Percentiles rank a stretch among this genome's conserved stretches.
These are phyloP conservation scores for Globisporangium sylvaticum DNA, from an alignment of 352 stramenopile genomes.

Conservation along the genomic window DNA sequence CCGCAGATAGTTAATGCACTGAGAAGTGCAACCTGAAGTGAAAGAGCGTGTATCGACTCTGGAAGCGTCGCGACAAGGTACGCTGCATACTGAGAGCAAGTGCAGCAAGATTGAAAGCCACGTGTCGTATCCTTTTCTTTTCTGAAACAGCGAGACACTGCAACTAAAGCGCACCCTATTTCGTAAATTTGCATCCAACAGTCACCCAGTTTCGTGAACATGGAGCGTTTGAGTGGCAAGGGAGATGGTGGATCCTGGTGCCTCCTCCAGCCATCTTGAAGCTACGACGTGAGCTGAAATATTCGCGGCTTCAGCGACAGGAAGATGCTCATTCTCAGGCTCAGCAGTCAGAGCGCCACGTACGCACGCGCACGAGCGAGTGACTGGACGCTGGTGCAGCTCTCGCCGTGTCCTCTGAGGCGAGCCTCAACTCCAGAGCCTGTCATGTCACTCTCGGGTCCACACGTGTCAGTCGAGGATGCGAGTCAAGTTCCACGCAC, in stretches of 20 bases:
- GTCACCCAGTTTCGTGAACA: background rate
- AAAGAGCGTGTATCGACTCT: background rate
- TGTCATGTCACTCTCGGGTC: background rate
- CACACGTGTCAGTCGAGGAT: background rate
- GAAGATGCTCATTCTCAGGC: background rate
- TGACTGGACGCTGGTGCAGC: background rate
- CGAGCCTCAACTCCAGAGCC: background rate
- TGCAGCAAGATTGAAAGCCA: slow-evolving; percentile 2
- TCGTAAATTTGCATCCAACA: background rate
- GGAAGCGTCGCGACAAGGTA: background rate
- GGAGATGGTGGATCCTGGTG: background rate
- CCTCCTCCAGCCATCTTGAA: background rate
- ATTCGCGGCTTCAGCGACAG: background rate
- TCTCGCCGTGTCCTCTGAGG: background rate
- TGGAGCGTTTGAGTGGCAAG: background rate
- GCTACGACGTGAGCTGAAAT: background rate
- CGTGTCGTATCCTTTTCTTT: slow-evolving; percentile 6
- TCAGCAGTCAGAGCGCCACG: background rate
- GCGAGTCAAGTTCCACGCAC: background rate
- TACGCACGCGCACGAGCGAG: background rate
- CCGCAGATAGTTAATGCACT: slow-evolving; percentile 10
- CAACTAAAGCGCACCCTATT: background rate
- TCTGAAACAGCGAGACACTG: slow-evolving; percentile 5
- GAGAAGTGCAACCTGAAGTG: background rate
- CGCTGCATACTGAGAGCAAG: slow-evolving; percentile 12